Percentiles rank a stretch among this genome's conserved stretches.
These are phyloP conservation scores for Phytophthora cryptogea DNA, from an alignment of 352 stramenopile species.

Conservation along the genomic window DNA sequence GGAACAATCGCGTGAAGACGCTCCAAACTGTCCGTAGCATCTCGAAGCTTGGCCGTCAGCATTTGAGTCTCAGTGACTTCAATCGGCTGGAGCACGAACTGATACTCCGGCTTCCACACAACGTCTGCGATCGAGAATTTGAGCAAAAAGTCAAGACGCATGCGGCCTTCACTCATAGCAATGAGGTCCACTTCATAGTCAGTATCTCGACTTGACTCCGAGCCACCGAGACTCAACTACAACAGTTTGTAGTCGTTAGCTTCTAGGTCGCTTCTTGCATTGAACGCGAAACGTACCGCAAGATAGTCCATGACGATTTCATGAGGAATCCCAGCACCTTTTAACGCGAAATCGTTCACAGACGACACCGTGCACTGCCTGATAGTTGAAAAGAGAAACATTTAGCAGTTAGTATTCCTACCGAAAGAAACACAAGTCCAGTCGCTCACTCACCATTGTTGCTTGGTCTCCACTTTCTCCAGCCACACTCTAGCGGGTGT, in stretches of 20 bases:
- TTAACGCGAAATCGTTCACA: constrained; percentile 33
- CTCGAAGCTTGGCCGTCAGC: constrained; percentile 27
- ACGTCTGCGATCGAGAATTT: constrained; percentile 32
- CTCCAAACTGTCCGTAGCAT: constrained; percentile 31
- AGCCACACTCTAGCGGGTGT: constrained; percentile 19
- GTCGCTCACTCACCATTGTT: constrained; percentile 20
- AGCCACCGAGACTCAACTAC: constrained; percentile 21
- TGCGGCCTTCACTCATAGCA: constrained; percentile 25
- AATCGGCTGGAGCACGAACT: constrained; percentile 35
- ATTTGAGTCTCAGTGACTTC: constrained; percentile 35
- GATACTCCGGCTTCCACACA: constrained; percentile 34
- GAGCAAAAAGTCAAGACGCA: constrained; percentile 29
- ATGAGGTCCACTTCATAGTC: constrained; percentile 32
- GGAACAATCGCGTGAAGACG: constrained; percentile 32
- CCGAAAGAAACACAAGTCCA: neutral
- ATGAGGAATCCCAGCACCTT: constrained; percentile 29
- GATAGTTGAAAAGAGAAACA: neutral
- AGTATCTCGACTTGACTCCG: neutral
- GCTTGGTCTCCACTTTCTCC: constrained; percentile 25
- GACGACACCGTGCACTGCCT: constrained; percentile 35
- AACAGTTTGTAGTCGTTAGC: neutral
- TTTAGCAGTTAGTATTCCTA: neutral
- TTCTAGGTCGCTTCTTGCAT: neutral
- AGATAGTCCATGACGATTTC: constrained; percentile 35
- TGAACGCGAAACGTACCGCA: constrained; percentile 6